Evolutionary conservation across 2,329 filamentous ascomycete species (phyloP), one percentile per base, ranked within the genome.

Genomic region (Calonectria leucothoes): DNA sequence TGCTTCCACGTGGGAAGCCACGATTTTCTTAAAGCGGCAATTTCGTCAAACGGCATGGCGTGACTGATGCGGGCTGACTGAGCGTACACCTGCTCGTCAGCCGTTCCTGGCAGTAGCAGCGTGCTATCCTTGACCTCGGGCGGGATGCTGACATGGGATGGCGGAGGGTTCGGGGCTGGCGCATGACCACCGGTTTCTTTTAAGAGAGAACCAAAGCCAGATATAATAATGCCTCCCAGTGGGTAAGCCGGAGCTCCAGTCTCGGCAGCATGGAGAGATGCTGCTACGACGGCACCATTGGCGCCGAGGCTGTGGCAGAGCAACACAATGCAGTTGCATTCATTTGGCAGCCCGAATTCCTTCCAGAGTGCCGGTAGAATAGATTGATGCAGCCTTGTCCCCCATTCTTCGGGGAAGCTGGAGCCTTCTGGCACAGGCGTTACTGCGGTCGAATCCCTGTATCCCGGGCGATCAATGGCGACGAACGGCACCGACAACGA

Each of bases 401-500:
- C 77, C 70, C 69, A 75, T 73, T 76, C 75, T 45, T 79, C 55
- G 4, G 69, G 74, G 45, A 79, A 79, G 61, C 70, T 74, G 0
- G 77, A 79, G 37, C 66, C 75, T 10, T 74, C 25, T 7, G 71
- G 75, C 27, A 79, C 66, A 2, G 67, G 35, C 4, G 64, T 52
- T 3, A 79, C 51, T 8, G 77, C 70, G 10, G 74, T 76, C 17
- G 77, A 69, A 5, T 70, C 70, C 20, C 42, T 70, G 69, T 79
- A 79, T 29, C 75, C 69, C 1, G 77, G 77, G 20, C 77, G 77
- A 69, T 79, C 74, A 66, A 79, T 76, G 25, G 77, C 74, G 17
- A 79, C 67, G 49, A 79, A 79, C 0, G 77, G 77, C 7, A 79
- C 71, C 3, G 67, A 75, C 0, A 79, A 70, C 1, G 72, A 45